A percentile compares a stretch with the other conserved stretches of the same genome.
Evolutionary conservation across 164 flowering plant species (phyloP).

Genomic region (Annona squamosa): DNA sequence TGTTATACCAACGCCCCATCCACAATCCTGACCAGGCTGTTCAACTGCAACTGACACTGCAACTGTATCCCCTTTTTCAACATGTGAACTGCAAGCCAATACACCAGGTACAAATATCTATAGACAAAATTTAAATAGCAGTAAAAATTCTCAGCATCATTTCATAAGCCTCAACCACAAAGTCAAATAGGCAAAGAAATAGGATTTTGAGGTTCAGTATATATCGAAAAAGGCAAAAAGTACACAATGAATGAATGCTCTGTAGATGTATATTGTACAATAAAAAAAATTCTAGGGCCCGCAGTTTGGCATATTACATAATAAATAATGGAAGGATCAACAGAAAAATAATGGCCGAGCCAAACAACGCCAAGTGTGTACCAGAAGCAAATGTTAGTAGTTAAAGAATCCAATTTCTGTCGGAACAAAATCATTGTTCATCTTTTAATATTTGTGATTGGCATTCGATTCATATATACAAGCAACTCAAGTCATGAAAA

Average conservation of each 20-base stretch:
- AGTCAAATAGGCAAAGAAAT: neutral
- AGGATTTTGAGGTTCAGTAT: neutral
- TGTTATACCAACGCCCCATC: slow-evolving; percentile 79
- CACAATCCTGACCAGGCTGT: slow-evolving; percentile 56
- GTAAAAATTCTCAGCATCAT: slow-evolving; percentile 3
- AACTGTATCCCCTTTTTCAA: slow-evolving; percentile 83
- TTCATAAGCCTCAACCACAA: neutral
- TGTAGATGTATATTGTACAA: neutral
- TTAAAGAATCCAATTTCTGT: neutral
- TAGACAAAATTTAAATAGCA: slow-evolving; percentile 3
- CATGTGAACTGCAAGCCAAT: slow-evolving; percentile 94
- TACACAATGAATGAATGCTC: neutral
- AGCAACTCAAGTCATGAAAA: neutral
- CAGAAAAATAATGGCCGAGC: neutral
- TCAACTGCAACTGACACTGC: slow-evolving; percentile 95
- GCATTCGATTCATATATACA: neutral
- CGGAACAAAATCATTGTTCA: no score
- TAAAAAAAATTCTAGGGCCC: neutral
- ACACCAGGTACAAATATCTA: slow-evolving; percentile 97
- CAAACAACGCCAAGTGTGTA: neutral
- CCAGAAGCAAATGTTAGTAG: neutral
- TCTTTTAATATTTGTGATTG: neutral
- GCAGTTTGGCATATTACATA: neutral
- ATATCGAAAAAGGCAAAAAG: neutral
- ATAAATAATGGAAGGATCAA: neutral